phyloP scores from a whole-genome alignment of 2,329 filamentous ascomycete genomes.

The Leptographium galeiforme region DNA sequence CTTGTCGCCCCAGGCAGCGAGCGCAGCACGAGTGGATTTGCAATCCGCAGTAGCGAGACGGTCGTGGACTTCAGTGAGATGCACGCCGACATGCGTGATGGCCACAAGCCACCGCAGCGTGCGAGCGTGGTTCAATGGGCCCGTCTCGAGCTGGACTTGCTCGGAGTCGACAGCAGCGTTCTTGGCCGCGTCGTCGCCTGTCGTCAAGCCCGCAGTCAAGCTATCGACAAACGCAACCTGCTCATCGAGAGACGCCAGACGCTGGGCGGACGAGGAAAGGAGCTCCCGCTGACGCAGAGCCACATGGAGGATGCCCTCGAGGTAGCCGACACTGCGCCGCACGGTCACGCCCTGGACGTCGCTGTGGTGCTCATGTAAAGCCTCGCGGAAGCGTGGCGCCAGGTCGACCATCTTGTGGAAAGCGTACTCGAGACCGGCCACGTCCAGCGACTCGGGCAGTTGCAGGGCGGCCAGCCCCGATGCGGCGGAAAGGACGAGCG shows the following conservation, averaged over 20 bases:
- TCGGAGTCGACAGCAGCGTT: neutral
- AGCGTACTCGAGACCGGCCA: conserved; percentile 47
- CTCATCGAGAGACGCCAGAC: conserved; percentile 4
- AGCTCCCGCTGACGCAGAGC: conserved; percentile 44
- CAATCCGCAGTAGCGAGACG: conserved; percentile 46
- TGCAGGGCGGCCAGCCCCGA: conserved; percentile 19
- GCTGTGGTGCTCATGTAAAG: conserved; percentile 61
- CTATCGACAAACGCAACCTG: conserved; percentile 6
- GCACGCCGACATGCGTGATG: conserved; percentile 48
- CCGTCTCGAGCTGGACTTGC: conserved; percentile 1
- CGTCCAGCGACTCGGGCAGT: conserved; percentile 15
- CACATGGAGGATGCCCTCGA: conserved; percentile 74
- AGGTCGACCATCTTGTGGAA: conserved; percentile 71
- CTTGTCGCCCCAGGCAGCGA: conserved; percentile 34
- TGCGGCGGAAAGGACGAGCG: conserved; percentile 52
- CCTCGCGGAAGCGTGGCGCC: conserved; percentile 52
- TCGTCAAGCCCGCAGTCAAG: neutral
- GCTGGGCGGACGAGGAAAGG: conserved; percentile 20
- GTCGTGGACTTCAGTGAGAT: conserved; percentile 52
- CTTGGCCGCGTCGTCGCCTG: neutral
- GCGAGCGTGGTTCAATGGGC: conserved; percentile 15
- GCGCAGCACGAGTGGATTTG: conserved; percentile 24
- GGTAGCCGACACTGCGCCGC: conserved; percentile 61
- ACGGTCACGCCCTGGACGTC: conserved; percentile 76
- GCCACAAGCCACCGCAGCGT: conserved; percentile 49